Conservation (phyloP, 2,329 filamentous ascomycete species). For the Helotiales sp. region DNA sequence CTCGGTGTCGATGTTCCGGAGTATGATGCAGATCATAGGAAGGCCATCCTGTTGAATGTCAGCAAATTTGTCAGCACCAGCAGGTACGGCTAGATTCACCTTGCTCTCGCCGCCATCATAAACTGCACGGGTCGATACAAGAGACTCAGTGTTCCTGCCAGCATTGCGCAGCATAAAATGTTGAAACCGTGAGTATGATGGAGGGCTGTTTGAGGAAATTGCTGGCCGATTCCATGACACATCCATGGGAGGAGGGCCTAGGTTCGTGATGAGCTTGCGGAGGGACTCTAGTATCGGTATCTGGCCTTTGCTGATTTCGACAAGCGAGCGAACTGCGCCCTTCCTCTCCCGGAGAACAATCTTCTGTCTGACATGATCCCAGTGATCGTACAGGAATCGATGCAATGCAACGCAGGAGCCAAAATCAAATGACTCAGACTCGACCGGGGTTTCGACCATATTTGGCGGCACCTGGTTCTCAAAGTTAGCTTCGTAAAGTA, state of each 20-base stretch:
- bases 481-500: constrained; percentile 9
- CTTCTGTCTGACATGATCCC: constrained; percentile 68
- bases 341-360: constrained; percentile 60
- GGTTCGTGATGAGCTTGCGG: constrained; percentile 61
- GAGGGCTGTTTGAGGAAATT: constrained; percentile 62
- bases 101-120: constrained; percentile 73
- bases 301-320: constrained; percentile 51
- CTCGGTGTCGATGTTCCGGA: constrained; percentile 66
- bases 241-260: constrained; percentile 66
- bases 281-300: constrained; percentile 61
- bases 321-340: constrained; percentile 55
- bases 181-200: constrained; percentile 67
- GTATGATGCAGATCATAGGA: constrained; percentile 67
- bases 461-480: constrained; percentile 49
- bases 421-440: constrained; percentile 62
- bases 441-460: constrained; percentile 42
- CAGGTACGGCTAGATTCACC: constrained; percentile 35
- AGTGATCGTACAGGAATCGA: constrained; percentile 69
- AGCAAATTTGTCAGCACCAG: constrained; percentile 4
- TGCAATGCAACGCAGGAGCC: constrained; percentile 70
- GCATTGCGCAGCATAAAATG: constrained; percentile 73
- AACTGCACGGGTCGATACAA: constrained; percentile 62
- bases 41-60: constrained; percentile 55
- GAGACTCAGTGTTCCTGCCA: constrained; percentile 63
- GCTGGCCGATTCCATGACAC: constrained; percentile 69